A percentile compares a stretch with the other conserved stretches of the same genome.
Evolutionary conservation across 345 rosid species (phyloP).

Genomic region (Gossypium sturtianum): DNA sequence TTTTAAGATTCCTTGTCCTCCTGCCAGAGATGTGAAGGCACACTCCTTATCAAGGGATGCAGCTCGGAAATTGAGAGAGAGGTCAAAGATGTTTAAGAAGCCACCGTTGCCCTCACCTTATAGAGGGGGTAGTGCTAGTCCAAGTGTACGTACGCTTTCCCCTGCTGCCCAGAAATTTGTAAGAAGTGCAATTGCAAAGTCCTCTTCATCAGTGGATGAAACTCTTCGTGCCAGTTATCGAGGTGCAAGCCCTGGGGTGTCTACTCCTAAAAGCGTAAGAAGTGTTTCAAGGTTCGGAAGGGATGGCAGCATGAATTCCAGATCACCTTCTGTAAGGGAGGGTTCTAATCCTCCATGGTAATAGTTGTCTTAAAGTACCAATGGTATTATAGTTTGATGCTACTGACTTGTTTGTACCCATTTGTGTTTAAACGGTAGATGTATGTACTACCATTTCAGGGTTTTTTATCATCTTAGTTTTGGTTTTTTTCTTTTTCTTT

Average conservation of each 20-base stretch:
- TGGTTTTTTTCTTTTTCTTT: background rate
- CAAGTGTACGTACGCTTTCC: conserved; percentile 66
- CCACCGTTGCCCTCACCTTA: conserved; percentile 88
- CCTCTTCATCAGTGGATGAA: conserved; percentile 83
- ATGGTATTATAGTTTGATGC: background rate
- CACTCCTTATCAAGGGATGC: conserved; percentile 88
- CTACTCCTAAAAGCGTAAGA: conserved; percentile 71
- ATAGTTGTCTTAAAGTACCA: conserved; percentile 9
- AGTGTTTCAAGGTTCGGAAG: conserved; percentile 78
- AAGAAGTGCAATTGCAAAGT: conserved; percentile 75
- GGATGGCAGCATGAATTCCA: conserved; percentile 52
- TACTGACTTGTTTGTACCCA: background rate
- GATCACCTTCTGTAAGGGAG: conserved; percentile 64
- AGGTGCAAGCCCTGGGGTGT: conserved; percentile 65
- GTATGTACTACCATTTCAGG: background rate
- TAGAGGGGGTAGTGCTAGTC: conserved; percentile 96
- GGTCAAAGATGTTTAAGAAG: conserved; percentile 77
- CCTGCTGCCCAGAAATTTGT: conserved; percentile 97
- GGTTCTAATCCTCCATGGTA: conserved; percentile 49
- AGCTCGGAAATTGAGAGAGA: conserved; percentile 69
- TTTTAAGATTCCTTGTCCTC: conserved; percentile 72
- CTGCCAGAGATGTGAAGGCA: conserved; percentile 77
- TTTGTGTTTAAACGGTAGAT: background rate
- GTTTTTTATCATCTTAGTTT: background rate
- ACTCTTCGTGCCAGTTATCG: conserved; percentile 90